A percentile compares a stretch with the other conserved stretches of the same genome.
phyloP scores from a whole-genome alignment of 805 yeast species.

The Huiozyma naganishii region DNA sequence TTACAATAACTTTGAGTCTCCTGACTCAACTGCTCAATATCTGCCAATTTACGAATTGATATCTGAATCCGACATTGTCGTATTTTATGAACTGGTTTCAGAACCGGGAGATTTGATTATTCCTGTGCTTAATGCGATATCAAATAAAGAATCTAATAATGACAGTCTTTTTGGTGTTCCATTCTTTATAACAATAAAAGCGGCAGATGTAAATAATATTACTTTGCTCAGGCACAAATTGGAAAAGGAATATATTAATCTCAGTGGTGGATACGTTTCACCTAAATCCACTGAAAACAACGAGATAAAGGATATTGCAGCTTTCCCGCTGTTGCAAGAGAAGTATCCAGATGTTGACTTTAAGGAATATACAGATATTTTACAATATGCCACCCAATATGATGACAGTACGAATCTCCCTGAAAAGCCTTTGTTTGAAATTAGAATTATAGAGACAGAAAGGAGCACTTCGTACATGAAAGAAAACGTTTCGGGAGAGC shows the following conservation, averaged over 20 bases:
- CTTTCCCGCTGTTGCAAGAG: slow-evolving; percentile 29
- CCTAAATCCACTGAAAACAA: slow-evolving; percentile 14
- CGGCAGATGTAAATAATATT: slow-evolving; percentile 44
- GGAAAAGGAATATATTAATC: slow-evolving; percentile 36
- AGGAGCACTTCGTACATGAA: not conserved
- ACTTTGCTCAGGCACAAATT: slow-evolving; percentile 49
- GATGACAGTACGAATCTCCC: slow-evolving; percentile 3
- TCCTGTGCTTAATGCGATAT: slow-evolving; percentile 46
- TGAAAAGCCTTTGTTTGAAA: slow-evolving; percentile 11
- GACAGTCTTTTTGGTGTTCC: slow-evolving; percentile 64
- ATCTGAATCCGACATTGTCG: slow-evolving; percentile 47
- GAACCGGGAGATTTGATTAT: slow-evolving; percentile 39
- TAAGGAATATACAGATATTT: slow-evolving; percentile 11
- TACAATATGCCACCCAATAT: slow-evolving; percentile 10
- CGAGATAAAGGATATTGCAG: slow-evolving; percentile 13
- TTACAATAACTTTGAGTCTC: slow-evolving; percentile 56
- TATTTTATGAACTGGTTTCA: slow-evolving; percentile 47
- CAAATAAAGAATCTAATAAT: slow-evolving; percentile 30
- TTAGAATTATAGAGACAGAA: slow-evolving; percentile 8
- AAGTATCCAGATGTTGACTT: slow-evolving; percentile 17
- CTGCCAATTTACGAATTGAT: slow-evolving; percentile 62
- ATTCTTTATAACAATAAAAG: slow-evolving; percentile 49
- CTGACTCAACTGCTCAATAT: slow-evolving; percentile 40
- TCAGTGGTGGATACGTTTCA: slow-evolving; percentile 33
- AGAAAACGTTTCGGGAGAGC: not conserved